These are phyloP conservation scores for Cruciata laevipes DNA, from an alignment of 257 asterid genomes.

Conservation along the genomic window DNA sequence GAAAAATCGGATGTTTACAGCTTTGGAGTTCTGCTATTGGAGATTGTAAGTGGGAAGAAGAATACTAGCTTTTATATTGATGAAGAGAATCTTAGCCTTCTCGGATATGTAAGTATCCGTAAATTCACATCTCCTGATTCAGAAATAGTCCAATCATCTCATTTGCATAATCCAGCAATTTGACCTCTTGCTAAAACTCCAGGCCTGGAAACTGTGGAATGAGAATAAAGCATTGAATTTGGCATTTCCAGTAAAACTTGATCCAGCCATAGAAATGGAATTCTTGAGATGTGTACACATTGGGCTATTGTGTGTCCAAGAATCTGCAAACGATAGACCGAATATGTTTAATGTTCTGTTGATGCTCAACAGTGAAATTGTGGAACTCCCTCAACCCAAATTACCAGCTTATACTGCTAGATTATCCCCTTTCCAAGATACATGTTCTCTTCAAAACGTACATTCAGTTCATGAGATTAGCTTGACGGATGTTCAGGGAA, in stretches of 20 bases:
- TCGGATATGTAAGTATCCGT: not conserved
- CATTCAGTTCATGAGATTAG: not conserved
- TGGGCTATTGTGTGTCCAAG: not conserved
- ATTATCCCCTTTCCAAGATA: not conserved
- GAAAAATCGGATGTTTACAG: not conserved
- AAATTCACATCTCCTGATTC: not conserved
- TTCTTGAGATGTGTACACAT: not conserved
- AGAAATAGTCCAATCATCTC: not conserved
- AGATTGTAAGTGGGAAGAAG: not conserved
- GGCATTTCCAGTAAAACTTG: not conserved
- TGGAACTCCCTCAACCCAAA: not conserved
- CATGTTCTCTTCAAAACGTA: not conserved
- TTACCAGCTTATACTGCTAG: not conserved
- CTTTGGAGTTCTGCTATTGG: conserved; percentile 1
- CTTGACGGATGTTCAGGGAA: not conserved
- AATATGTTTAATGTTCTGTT: not conserved
- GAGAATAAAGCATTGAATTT: not conserved
- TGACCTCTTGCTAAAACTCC: not conserved
- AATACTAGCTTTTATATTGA: not conserved
- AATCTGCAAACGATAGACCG: not conserved
- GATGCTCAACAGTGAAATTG: not conserved
- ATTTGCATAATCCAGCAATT: not conserved
- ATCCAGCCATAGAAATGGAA: not conserved
- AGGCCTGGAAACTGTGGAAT: conserved; percentile 1
- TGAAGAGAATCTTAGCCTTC: not conserved